These are phyloP conservation scores for Pseudocercospora crystallina DNA, from an alignment of 2,329 filamentous ascomycete species.

Conservation along the genomic window DNA sequence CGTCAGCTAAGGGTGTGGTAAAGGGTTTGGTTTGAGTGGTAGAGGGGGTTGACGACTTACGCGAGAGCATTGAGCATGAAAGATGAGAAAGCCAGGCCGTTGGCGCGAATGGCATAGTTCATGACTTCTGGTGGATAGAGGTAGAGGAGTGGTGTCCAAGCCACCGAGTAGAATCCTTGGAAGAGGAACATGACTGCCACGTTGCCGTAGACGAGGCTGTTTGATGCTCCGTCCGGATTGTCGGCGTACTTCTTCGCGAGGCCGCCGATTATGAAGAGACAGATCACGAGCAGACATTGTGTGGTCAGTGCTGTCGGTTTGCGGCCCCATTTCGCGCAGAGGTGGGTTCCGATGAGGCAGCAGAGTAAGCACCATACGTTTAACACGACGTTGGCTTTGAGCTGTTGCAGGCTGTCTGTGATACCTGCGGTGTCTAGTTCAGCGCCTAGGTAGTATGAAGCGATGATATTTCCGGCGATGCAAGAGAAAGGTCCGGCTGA, in stretches of 20 bases:
- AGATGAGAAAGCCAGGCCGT: constrained; percentile 36
- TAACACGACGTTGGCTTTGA: constrained; percentile 38
- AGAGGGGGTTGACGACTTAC: constrained; percentile 14
- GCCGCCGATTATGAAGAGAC: constrained; percentile 54
- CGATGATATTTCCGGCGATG: constrained; percentile 39
- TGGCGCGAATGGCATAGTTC: constrained; percentile 52
- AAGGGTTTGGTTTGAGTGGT: not conserved
- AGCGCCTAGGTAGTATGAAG: constrained; percentile 43
- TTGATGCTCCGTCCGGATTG: constrained; percentile 23
- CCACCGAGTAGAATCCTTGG: constrained; percentile 53
- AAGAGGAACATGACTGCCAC: constrained; percentile 55
- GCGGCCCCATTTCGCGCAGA: constrained; percentile 23
- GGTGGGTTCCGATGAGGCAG: constrained; percentile 22
- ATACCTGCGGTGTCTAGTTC: constrained; percentile 43
- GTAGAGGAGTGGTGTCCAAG: constrained; percentile 51
- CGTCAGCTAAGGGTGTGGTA: too few species aligned
- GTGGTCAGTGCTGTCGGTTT: constrained; percentile 30
- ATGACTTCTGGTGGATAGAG: constrained; percentile 53
- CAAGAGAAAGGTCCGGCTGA: constrained; percentile 25
- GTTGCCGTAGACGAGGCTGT: constrained; percentile 41
- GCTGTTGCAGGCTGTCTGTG: constrained; percentile 37
- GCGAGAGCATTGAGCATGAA: constrained; percentile 26
- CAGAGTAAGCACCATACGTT: constrained; percentile 40
- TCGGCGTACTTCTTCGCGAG: constrained; percentile 45
- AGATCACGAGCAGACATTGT: constrained; percentile 32